Percentiles rank a stretch among this genome's conserved stretches.
Evolutionary conservation across 352 stramenopile genomes (phyloP).

Genomic region (Phytophthora hibernalis): DNA sequence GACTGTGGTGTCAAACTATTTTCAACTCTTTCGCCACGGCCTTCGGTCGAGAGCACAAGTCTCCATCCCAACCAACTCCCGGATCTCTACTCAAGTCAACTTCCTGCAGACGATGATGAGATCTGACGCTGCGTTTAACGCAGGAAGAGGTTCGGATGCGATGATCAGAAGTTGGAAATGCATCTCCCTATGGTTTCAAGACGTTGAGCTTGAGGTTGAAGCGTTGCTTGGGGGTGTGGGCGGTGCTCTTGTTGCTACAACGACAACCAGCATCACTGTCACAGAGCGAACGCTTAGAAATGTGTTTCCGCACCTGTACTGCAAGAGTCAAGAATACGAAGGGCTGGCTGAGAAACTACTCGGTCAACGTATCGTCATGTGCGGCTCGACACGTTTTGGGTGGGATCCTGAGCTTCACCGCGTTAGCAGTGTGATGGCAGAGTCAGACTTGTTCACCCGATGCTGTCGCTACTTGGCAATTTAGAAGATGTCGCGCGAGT

Average conservation of each 20-base stretch:
- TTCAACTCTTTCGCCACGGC: slow-evolving; percentile 18
- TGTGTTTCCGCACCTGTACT: slow-evolving; percentile 26
- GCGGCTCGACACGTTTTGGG: slow-evolving; percentile 22
- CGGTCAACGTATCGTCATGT: slow-evolving; percentile 27
- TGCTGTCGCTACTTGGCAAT: slow-evolving; percentile 21
- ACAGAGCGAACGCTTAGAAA: slow-evolving; percentile 26
- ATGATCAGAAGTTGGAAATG: slow-evolving; percentile 28
- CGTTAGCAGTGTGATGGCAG: slow-evolving; percentile 12
- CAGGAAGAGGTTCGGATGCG: slow-evolving; percentile 12
- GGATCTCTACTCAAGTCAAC: slow-evolving; percentile 5
- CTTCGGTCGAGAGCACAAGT: slow-evolving; percentile 13
- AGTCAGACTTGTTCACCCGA: slow-evolving; percentile 27
- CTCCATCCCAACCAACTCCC: neutral
- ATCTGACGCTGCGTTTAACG: slow-evolving; percentile 17
- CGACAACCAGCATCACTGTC: slow-evolving; percentile 23
- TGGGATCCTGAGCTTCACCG: slow-evolving; percentile 7
- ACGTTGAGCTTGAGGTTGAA: slow-evolving; percentile 18
- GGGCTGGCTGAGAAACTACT: slow-evolving; percentile 15
- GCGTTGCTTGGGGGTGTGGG: slow-evolving; percentile 5
- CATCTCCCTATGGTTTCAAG: slow-evolving; percentile 26
- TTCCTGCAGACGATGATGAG: slow-evolving; percentile 19
- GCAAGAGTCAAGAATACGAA: neutral
- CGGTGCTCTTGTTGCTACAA: slow-evolving; percentile 10
- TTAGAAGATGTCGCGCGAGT: slow-evolving; percentile 23
- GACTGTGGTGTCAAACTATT: slow-evolving; percentile 14